Evolutionary conservation across 352 stramenopile genomes (phyloP), one percentile per base, ranked within the genome.

Genomic region (Phytophthora pistaciae): DNA sequence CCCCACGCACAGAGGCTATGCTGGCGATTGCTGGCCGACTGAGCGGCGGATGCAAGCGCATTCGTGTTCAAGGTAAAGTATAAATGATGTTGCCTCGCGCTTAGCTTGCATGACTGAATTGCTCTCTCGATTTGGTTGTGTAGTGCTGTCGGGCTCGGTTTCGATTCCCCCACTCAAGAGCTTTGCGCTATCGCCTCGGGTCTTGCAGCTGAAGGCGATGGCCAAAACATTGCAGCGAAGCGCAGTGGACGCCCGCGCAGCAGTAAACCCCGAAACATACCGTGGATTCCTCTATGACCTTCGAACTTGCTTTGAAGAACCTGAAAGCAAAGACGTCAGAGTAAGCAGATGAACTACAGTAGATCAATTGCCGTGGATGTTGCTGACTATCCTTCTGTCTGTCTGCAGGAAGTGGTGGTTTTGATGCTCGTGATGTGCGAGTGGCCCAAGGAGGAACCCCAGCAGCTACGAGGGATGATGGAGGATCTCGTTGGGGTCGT

Each of bases 161-260:
- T 27, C 53, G 1, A 71, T 84, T 13, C 36, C 64, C 27, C 75
- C 79, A 36, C 3, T 81, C 1, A 71, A 84, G 59, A 85, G 77
- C 56, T 89, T 80, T 36, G 23, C 68, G 11, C 65, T 85, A 9
- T 79, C 64, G 6, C 79, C 82, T 1, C 70, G 77, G 11, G 85
- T 78, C 9, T 53, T 85, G 6, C 76, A 83, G 23, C 57, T 87
- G 23, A 66, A 66, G 23, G 40, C 68, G 1, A 64, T 89, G 50
- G 82, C 75, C 14, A 77, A 77, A 33, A 75, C 72, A 2, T 66
- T 89, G 18, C 77, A 87, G 44, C 70, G 71, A 31, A 87, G 86
- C 65, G 72, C 70, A 31, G 56, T 83, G 18, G 75, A 80, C 65
- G 77, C 78, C 44, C 75, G 70, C 36, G 68, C 66, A 25, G 38